Conservation (phyloP, 2,329 filamentous ascomycete genomes). For the Trichoderma sp. region DNA sequence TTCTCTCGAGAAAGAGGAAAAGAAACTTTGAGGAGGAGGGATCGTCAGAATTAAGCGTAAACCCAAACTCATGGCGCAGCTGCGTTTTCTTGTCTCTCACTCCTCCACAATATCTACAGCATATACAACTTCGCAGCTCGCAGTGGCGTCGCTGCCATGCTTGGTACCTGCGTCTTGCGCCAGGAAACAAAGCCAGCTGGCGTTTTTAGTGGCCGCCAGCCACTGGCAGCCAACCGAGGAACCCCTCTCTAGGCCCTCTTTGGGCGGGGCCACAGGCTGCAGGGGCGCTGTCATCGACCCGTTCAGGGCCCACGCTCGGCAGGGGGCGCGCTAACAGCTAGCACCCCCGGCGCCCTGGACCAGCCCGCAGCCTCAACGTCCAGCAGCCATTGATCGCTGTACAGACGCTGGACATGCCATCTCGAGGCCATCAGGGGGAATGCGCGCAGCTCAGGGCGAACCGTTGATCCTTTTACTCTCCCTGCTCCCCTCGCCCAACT, state of each 20-base stretch:
- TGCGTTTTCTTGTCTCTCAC: not conserved
- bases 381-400: slow-evolving; percentile 20
- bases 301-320: not conserved
- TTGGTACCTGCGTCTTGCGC: slow-evolving; percentile 13
- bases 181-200: slow-evolving; percentile 3
- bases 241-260: not conserved
- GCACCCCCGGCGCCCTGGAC: not conserved
- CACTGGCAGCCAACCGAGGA: slow-evolving; percentile 20
- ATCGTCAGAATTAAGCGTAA: slow-evolving; percentile 22
- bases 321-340: slow-evolving; percentile 17
- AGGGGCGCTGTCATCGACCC: slow-evolving; percentile 16
- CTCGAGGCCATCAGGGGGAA: slow-evolving; percentile 25
- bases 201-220: slow-evolving; percentile 25
- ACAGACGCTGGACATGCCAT: slow-evolving; percentile 15
- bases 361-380: slow-evolving; percentile 14
- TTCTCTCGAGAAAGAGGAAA: not conserved
- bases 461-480: slow-evolving; percentile 19
- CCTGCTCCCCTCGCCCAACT: slow-evolving; percentile 13
- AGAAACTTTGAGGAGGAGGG: too few relatives aligned
- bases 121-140: not conserved
- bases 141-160: not conserved
- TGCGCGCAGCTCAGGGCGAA: slow-evolving; percentile 20
- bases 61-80: not conserved
- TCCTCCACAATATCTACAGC: not conserved
- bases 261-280: not conserved